phyloP scores from a whole-genome alignment of 257 asterid genomes.

The Lavandula angustifolia region DNA sequence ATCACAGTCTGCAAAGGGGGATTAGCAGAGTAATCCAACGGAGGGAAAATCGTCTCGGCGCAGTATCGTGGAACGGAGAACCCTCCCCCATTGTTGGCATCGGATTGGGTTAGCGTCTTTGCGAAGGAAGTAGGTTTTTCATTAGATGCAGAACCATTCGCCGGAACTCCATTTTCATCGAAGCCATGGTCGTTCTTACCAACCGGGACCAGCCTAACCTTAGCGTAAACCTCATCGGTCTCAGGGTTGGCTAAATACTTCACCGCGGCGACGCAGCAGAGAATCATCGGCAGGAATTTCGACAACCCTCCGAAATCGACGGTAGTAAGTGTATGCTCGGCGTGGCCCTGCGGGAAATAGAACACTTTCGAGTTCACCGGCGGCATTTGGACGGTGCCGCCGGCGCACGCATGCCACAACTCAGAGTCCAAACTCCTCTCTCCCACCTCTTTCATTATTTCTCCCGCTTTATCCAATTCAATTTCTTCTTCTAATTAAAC shows the following conservation, averaged over 20 bases:
- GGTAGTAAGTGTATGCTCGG: slow-evolving; percentile 47
- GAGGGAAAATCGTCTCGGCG: slow-evolving; percentile 61
- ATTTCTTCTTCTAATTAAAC: slow-evolving; percentile 20
- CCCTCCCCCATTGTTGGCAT: slow-evolving; percentile 58
- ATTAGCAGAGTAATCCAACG: slow-evolving; percentile 44
- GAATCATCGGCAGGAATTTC: slow-evolving; percentile 46
- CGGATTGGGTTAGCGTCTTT: slow-evolving; percentile 53
- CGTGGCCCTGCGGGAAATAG: slow-evolving; percentile 64
- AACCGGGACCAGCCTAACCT: slow-evolving; percentile 46
- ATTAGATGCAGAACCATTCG: slow-evolving; percentile 37
- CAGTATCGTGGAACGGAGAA: slow-evolving; percentile 55
- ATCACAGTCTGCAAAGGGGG: slow-evolving; percentile 50
- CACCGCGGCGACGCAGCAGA: slow-evolving; percentile 47
- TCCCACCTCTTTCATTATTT: slow-evolving; percentile 30
- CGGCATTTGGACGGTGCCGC: slow-evolving; percentile 55
- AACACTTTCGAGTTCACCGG: slow-evolving; percentile 46
- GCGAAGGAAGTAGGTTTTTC: slow-evolving; percentile 46
- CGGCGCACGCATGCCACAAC: slow-evolving; percentile 63
- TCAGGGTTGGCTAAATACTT: slow-evolving; percentile 46
- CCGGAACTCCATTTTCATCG: slow-evolving; percentile 38
- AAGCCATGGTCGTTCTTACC: slow-evolving; percentile 33
- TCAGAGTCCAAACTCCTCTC: slow-evolving; percentile 51
- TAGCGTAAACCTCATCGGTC: slow-evolving; percentile 57
- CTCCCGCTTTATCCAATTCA: neutral
- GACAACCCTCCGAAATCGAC: slow-evolving; percentile 49